Conservation (phyloP, 2,329 filamentous ascomycete species). For the Ascochyta fabae region DNA sequence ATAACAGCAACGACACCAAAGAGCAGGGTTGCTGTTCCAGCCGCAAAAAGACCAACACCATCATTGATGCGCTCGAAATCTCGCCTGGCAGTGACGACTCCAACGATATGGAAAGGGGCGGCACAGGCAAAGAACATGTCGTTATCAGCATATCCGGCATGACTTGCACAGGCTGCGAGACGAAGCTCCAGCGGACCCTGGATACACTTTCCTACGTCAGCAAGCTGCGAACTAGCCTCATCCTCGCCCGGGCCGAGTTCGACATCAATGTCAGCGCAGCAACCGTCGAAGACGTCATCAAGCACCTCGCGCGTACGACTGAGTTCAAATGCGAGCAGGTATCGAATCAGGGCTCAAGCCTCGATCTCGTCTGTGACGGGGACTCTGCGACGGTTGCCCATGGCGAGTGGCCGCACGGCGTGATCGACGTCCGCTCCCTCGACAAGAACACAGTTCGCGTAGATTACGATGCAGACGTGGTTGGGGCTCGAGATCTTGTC, state of each 20-base stretch:
- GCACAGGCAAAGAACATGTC: slow-evolving; percentile 57
- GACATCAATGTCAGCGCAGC: slow-evolving; percentile 55
- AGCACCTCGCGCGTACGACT: slow-evolving; percentile 62
- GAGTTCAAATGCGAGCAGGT: slow-evolving; percentile 64
- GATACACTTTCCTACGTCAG: slow-evolving; percentile 55
- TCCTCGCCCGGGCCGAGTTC: slow-evolving; percentile 71
- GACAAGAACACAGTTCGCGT: slow-evolving; percentile 46
- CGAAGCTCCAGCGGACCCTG: slow-evolving; percentile 64
- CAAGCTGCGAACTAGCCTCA: slow-evolving; percentile 69
- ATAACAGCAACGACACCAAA: too few species aligned
- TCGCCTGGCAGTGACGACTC: neutral
- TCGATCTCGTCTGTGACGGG: slow-evolving; percentile 28
- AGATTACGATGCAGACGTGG: slow-evolving; percentile 54
- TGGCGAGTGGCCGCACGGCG: slow-evolving; percentile 32
- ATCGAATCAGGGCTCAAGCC: slow-evolving; percentile 31
- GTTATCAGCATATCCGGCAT: slow-evolving; percentile 70
- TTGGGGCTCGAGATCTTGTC: slow-evolving; percentile 59
- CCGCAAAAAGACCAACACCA: too few species aligned
- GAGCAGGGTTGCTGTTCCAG: too few species aligned
- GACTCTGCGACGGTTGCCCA: slow-evolving; percentile 19
- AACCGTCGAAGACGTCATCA: slow-evolving; percentile 53
- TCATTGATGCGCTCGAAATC: too few species aligned
- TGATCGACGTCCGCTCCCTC: slow-evolving; percentile 23
- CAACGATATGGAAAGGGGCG: slow-evolving; percentile 34
- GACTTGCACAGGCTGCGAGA: slow-evolving; percentile 77